Conservation (phyloP, 768 basidiomycete species). For the Mycena vitilis region DNA sequence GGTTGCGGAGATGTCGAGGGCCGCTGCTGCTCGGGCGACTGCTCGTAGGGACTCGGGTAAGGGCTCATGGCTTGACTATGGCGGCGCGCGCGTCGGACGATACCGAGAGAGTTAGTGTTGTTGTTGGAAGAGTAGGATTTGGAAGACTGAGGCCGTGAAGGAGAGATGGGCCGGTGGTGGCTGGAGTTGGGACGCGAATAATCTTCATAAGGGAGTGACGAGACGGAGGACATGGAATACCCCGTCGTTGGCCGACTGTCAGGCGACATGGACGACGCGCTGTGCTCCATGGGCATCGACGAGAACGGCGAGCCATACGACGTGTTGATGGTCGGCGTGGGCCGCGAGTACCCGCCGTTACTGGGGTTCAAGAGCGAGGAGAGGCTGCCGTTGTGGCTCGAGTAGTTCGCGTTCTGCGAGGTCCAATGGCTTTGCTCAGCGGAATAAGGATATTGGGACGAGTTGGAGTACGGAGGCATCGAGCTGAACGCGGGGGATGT, state of each 20-base stretch:
- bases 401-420: constrained; percentile 60
- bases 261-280: constrained; percentile 81
- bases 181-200: constrained; percentile 82
- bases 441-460: constrained; percentile 70
- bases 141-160: constrained; percentile 76
- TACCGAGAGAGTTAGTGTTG: constrained; percentile 30
- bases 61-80: constrained; percentile 91
- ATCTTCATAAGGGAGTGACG: constrained; percentile 80
- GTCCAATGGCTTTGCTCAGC: constrained; percentile 70
- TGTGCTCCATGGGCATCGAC: constrained; percentile 76
- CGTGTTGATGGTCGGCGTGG: constrained; percentile 77
- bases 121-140: constrained; percentile 60
- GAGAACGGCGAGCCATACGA: constrained; percentile 80
- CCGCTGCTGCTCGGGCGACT: constrained; percentile 67
- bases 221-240: constrained; percentile 87
- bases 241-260: constrained; percentile 89
- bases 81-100: constrained; percentile 75
- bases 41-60: constrained; percentile 86
- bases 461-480: constrained; percentile 59
- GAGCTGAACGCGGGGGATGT: constrained; percentile 56
- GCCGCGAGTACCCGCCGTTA: constrained; percentile 65
- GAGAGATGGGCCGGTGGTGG: constrained; percentile 78
- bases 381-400: constrained; percentile 77
- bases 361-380: constrained; percentile 85
- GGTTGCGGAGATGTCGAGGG: constrained; percentile 81